These are phyloP conservation scores for Kingdonia uniflora DNA, from an alignment of 164 flowering plant genomes.

Conservation along the genomic window DNA sequence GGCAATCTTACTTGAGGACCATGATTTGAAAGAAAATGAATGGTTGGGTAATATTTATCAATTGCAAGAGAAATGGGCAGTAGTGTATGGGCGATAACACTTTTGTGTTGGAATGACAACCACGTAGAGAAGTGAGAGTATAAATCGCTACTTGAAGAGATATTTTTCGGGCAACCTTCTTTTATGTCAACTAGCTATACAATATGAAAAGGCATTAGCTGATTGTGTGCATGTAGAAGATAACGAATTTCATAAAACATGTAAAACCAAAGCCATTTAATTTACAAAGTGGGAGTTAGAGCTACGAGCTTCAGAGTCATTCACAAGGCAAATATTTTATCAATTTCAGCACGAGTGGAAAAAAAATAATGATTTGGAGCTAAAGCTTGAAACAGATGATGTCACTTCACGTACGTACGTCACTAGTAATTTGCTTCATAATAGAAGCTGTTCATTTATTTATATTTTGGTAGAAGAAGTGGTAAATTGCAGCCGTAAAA, in stretches of 20 bases:
- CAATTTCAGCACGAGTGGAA: background rate
- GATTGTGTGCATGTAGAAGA: constrained; percentile 1
- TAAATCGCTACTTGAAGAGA: constrained; percentile 1
- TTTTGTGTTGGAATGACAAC: constrained; percentile 11
- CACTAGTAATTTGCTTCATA: background rate
- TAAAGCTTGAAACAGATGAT: constrained; percentile 1
- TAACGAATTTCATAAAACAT: background rate
- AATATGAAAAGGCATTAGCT: constrained; percentile 1
- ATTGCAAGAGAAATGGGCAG: constrained; percentile 5
- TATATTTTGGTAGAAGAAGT: background rate
- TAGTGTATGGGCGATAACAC: background rate
- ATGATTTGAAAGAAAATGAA: constrained; percentile 2
- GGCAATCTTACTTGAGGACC: background rate
- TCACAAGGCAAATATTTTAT: constrained; percentile 4
- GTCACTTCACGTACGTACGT: background rate
- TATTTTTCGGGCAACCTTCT: constrained; percentile 1
- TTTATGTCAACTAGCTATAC: constrained; percentile 1
- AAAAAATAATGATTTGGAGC: background rate
- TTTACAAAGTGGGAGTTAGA: background rate
- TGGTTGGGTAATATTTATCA: constrained; percentile 6
- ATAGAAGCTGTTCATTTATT: background rate
- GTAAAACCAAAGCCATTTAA: background rate
- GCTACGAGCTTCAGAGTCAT: constrained; percentile 3
- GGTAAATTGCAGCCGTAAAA: background rate
- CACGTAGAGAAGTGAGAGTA: constrained; percentile 4